Evolutionary conservation across 2,329 filamentous ascomycete genomes (phyloP).

Genomic region (Anthostomella pinea): DNA sequence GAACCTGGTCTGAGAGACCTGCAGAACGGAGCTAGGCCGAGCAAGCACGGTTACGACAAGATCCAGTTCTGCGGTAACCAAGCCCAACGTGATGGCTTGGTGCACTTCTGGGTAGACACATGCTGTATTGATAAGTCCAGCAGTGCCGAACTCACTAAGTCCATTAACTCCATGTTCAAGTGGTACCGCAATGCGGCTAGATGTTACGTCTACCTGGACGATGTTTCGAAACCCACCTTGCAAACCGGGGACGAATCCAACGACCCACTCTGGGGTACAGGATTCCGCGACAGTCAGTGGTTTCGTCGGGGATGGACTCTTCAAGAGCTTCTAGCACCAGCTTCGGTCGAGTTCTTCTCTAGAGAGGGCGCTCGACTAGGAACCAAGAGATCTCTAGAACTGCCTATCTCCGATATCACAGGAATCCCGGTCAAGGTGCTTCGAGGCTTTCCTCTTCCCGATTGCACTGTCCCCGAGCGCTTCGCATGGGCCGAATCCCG

Average conservation of each 20-base stretch:
- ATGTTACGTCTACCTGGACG: constrained; percentile 1
- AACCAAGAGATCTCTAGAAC: constrained; percentile 9
- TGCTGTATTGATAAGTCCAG: constrained; percentile 3
- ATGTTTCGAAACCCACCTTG: too few relatives aligned
- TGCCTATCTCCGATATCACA: constrained; percentile 8
- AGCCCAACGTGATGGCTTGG: not conserved
- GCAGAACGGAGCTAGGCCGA: not conserved
- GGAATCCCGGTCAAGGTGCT: constrained; percentile 7
- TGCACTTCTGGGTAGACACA: constrained; percentile 2
- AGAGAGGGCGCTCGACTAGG: constrained; percentile 4
- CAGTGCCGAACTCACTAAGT: not conserved
- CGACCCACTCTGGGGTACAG: not conserved
- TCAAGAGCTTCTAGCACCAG: constrained; percentile 5
- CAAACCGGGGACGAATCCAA: too few relatives aligned
- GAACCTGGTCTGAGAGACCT: too few relatives aligned
- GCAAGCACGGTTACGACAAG: not conserved
- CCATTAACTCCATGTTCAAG: not conserved
- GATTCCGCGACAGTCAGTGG: not conserved
- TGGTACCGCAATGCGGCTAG: not conserved
- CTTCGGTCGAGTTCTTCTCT: constrained; percentile 7
- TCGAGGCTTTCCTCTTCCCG: constrained; percentile 3
- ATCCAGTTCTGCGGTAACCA: constrained; percentile 1
- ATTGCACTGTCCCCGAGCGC: constrained; percentile 11
- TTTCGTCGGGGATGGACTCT: constrained; percentile 4
- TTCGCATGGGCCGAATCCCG: constrained; percentile 10